These are phyloP conservation scores for Penicillium malachiteum DNA, from an alignment of 495 filamentous ascomycete species.

Conservation along the genomic window DNA sequence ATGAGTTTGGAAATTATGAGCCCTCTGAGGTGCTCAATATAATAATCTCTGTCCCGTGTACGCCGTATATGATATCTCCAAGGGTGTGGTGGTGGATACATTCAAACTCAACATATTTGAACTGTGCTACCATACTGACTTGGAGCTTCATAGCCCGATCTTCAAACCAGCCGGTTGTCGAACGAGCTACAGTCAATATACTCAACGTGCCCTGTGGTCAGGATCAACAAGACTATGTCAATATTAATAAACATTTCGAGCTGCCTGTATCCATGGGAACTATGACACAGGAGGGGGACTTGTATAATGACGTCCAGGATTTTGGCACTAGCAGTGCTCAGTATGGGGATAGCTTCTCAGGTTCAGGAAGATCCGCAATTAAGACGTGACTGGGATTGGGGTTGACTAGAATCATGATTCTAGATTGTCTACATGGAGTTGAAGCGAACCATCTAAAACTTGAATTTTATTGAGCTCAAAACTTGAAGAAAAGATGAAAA, in stretches of 20 bases:
- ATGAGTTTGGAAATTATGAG: not conserved
- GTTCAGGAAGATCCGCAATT: not conserved
- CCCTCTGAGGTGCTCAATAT: not conserved
- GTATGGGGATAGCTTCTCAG: too few relatives aligned
- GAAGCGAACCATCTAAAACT: too few relatives aligned
- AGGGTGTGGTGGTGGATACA: not conserved
- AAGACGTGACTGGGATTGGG: too few relatives aligned
- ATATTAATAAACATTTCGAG: conserved; percentile 24
- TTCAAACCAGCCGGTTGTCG: conserved; percentile 2
- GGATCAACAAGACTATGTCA: conserved; percentile 2
- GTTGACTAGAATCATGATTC: too few relatives aligned
- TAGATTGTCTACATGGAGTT: too few relatives aligned
- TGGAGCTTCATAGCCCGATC: not conserved
- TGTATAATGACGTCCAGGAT: not conserved
- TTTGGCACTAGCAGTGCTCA: not conserved
- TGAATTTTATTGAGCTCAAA: too few relatives aligned
- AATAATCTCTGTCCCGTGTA: too few relatives aligned
- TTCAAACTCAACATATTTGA: not conserved
- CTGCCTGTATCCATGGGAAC: conserved; percentile 16
- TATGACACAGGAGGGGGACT: not conserved
- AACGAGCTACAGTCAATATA: conserved; percentile 25
- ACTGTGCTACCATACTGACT: not conserved
- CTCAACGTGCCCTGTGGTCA: conserved; percentile 18
- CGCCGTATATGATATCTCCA: too few relatives aligned
- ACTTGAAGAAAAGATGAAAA: too few relatives aligned